Evolutionary conservation across 805 yeast genomes (phyloP).

Genomic region (Hanseniaspora singularis): DNA sequence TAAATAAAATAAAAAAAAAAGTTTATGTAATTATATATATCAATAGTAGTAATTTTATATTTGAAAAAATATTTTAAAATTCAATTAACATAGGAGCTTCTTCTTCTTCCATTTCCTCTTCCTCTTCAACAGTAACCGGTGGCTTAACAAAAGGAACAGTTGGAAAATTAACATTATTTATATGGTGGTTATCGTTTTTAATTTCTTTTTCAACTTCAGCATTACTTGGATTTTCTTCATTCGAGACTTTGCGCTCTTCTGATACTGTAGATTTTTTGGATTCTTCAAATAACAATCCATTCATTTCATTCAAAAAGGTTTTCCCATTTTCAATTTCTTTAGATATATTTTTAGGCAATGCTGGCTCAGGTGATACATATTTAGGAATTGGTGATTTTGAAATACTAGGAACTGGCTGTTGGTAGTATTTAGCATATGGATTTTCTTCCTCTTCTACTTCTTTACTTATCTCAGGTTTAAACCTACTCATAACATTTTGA

Average conservation of each 20-base stretch:
- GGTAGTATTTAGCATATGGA: constrained; percentile 13
- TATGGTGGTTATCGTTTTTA: constrained; percentile 12
- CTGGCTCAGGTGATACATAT: neutral
- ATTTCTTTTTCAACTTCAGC: neutral
- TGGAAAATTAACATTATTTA: constrained; percentile 33
- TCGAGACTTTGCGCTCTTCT: constrained; percentile 18
- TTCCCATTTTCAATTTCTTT: neutral
- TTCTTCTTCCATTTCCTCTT: constrained; percentile 16
- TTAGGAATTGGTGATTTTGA: neutral
- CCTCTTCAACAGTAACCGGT: constrained; percentile 15
- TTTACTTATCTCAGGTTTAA: too few species aligned
- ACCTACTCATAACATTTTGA: too few species aligned
- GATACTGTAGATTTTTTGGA: constrained; percentile 17
- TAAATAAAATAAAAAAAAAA: neutral
- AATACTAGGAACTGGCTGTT: constrained; percentile 6
- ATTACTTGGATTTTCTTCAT: neutral
- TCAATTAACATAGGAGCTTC: constrained; percentile 26
- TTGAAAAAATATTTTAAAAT: constrained; percentile 18
- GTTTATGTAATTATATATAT: neutral
- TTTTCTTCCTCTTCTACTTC: constrained; percentile 13
- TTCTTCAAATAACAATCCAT: constrained; percentile 12
- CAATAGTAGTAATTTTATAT: too few species aligned
- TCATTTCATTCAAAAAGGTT: constrained; percentile 13
- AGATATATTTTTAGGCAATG: neutral
- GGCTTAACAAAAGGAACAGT: constrained; percentile 31